A percentile compares a stretch with the other conserved stretches of the same genome.
Conservation (phyloP, 2,329 filamentous ascomycete species). For the Aureobasidium sp. region DNA sequence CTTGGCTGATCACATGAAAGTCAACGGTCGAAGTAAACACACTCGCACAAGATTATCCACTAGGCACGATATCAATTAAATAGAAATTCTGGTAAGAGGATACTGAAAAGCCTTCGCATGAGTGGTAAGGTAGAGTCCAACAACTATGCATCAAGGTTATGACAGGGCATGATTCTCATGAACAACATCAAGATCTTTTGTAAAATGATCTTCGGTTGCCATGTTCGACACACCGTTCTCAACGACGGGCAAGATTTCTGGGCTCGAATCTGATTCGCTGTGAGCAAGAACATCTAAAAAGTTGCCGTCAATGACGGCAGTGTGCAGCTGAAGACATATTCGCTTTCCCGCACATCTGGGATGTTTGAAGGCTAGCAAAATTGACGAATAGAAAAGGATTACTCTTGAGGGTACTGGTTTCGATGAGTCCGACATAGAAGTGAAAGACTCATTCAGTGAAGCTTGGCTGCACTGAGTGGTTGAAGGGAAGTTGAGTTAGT, state of each 20-base stretch:
- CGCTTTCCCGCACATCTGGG: neutral
- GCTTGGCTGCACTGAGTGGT: neutral
- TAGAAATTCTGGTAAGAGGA: neutral
- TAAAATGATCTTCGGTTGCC: neutral
- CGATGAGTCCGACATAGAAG: neutral
- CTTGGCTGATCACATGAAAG: conserved; percentile 4
- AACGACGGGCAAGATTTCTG: neutral
- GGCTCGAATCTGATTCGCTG: neutral
- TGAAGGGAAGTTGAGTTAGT: neutral
- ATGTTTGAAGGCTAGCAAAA: neutral
- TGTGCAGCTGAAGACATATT: neutral
- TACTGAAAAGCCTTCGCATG: neutral
- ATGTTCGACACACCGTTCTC: neutral
- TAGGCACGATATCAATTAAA: neutral
- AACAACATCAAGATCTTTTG: neutral
- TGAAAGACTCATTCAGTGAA: neutral
- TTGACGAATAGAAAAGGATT: neutral
- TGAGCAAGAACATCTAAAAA: neutral
- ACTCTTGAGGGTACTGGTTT: neutral
- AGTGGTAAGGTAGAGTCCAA: neutral
- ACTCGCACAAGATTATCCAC: neutral
- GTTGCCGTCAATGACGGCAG: conserved; percentile 1
- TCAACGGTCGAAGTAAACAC: neutral
- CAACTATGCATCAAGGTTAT: neutral
- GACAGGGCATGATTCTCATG: neutral